A percentile compares a stretch with the other conserved stretches of the same genome.
Evolutionary conservation across 148 eudicot species (phyloP).

Genomic region (Rhododendron ferrugineum): DNA sequence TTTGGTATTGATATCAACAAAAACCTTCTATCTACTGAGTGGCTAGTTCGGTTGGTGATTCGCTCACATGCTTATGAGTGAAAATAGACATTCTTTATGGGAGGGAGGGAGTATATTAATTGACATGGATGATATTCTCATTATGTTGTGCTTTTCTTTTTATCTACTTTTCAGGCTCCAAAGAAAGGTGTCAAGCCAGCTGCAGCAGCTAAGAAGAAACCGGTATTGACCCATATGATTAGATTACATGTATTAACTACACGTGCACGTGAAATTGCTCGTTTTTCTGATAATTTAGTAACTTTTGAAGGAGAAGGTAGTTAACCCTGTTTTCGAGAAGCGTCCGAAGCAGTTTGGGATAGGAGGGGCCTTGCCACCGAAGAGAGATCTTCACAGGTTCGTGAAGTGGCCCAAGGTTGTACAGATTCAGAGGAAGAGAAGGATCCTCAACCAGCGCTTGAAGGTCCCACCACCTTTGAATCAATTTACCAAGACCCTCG

Average conservation of each 20-base stretch:
- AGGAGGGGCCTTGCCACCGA: slow-evolving; percentile 53
- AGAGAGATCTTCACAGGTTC: slow-evolving; percentile 45
- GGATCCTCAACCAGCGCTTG: slow-evolving; percentile 47
- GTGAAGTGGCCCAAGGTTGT: slow-evolving; percentile 51
- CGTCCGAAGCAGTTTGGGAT: slow-evolving; percentile 46
- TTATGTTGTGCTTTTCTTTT: not conserved
- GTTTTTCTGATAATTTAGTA: not conserved
- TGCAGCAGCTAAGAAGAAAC: slow-evolving; percentile 42
- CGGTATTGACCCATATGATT: slow-evolving; percentile 13
- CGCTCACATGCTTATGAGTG: too few relatives aligned
- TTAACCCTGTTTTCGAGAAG: slow-evolving; percentile 45
- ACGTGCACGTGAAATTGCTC: not conserved
- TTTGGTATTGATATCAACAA: too few relatives aligned
- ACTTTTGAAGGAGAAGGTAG: slow-evolving; percentile 33
- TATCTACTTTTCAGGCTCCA: slow-evolving; percentile 32
- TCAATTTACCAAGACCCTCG: slow-evolving; percentile 51
- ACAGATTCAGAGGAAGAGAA: slow-evolving; percentile 50
- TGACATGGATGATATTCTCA: not conserved
- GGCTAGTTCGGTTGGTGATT: too few relatives aligned
- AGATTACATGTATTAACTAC: too few relatives aligned
- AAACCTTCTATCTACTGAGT: too few relatives aligned
- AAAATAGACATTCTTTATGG: too few relatives aligned
- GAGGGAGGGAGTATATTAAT: not conserved
- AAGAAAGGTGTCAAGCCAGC: slow-evolving; percentile 46
- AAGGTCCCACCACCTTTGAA: slow-evolving; percentile 51